Percentiles rank a stretch among this genome's conserved stretches.
phyloP scores from a whole-genome alignment of 73 alveolate genomes.

The Paramecium sexaurelia region DNA sequence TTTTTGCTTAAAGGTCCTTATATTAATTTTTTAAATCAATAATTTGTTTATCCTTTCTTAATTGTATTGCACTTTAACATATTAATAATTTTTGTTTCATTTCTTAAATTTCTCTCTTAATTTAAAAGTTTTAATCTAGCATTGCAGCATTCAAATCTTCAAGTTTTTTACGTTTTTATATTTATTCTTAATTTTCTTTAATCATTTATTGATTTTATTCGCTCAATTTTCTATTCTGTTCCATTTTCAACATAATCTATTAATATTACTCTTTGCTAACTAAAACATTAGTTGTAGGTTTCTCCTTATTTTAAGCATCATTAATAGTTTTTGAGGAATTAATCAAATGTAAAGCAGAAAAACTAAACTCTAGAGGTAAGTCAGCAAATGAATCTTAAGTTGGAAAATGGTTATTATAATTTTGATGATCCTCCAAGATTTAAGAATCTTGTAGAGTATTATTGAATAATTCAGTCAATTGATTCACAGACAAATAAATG shows the following conservation, averaged over 20 bases:
- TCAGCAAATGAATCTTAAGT: neutral
- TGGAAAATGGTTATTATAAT: neutral
- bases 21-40: neutral
- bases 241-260: neutral
- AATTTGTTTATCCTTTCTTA: neutral
- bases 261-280: neutral
- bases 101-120: neutral
- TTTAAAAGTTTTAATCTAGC: conserved; percentile 1
- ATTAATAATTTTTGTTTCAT: neutral
- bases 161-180: neutral
- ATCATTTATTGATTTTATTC: neutral
- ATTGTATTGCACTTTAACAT: neutral
- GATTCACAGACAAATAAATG: neutral
- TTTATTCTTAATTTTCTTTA: neutral
- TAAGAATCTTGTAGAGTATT: neutral
- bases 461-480: neutral
- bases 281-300: neutral
- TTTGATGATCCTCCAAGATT: neutral
- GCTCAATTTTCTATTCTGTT: neutral
- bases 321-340: neutral
- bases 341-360: neutral
- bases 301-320: neutral
- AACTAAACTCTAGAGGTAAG: conserved; percentile 13
- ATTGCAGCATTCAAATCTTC: conserved; percentile 1
- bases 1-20: neutral